These are phyloP conservation scores for Lipomyces japonicus DNA, from an alignment of 805 yeast genomes.

Conservation along the genomic window DNA sequence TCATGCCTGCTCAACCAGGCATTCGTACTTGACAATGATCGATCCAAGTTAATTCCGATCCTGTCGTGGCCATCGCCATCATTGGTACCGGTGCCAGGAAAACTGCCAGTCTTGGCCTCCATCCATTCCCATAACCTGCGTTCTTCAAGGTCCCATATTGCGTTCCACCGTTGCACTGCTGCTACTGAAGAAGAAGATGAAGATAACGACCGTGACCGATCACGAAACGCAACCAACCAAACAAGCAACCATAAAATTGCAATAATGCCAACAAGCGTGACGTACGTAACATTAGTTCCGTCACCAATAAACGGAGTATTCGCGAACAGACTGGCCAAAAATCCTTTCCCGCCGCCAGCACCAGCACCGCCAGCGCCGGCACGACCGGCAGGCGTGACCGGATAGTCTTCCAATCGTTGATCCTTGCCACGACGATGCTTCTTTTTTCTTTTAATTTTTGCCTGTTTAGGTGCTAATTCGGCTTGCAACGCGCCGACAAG, in stretches of 20 bases:
- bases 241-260: neutral
- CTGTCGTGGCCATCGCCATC: constrained; percentile 14
- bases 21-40: neutral
- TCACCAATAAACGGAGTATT: constrained; percentile 1
- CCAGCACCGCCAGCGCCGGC: neutral
- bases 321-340: neutral
- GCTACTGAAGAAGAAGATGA: constrained; percentile 1
- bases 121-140: constrained; percentile 73
- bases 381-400: neutral
- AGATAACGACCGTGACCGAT: too few relatives aligned
- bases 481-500: constrained; percentile 42
- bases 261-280: constrained; percentile 5
- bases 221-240: neutral
- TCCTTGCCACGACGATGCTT: constrained; percentile 14
- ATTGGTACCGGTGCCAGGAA: constrained; percentile 34
- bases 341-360: neutral
- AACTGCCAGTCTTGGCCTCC: constrained; percentile 39
- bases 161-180: constrained; percentile 5
- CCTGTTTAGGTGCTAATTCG: constrained; percentile 19
- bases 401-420: constrained; percentile 2
- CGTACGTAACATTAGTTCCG: constrained; percentile 13
- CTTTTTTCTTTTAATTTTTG: constrained; percentile 9
- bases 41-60: neutral
- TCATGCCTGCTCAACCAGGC: constrained; percentile 40
- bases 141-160: constrained; percentile 44